Evolutionary conservation across 805 yeast species (phyloP).

Genomic region (Wickerhamiella hasegawae): DNA sequence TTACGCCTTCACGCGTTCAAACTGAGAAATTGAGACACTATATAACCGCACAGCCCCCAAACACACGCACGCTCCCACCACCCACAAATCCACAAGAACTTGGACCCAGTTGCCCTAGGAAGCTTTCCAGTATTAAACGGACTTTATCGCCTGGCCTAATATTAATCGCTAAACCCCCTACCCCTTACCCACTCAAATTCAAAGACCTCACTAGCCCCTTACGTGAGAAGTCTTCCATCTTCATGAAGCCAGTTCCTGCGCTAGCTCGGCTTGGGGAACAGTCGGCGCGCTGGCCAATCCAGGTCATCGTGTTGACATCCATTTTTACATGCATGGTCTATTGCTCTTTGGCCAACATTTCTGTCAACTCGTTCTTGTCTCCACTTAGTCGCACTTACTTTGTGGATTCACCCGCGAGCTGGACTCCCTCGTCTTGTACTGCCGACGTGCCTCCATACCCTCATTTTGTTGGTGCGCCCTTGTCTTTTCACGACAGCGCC

Average conservation of each 20-base stretch:
- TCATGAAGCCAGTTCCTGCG: constrained; percentile 1
- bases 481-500: too few species aligned
- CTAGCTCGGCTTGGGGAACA: constrained; percentile 4
- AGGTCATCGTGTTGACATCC: constrained; percentile 56
- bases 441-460: constrained; percentile 2
- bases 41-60: too few species aligned
- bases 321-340: constrained; percentile 69
- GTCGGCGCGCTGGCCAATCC: constrained; percentile 51
- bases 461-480: constrained; percentile 13
- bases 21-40: too few species aligned
- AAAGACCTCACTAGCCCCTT: background rate
- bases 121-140: too few species aligned
- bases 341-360: constrained; percentile 36
- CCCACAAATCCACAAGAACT: too few species aligned
- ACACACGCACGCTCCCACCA: too few species aligned
- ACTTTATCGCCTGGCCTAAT: too few species aligned
- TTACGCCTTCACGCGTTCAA: too few species aligned
- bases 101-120: too few species aligned
- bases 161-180: too few species aligned
- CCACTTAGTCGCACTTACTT: constrained; percentile 13
- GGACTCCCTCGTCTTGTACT: constrained; percentile 7
- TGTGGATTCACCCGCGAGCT: constrained; percentile 6
- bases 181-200: background rate
- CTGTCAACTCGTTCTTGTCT: constrained; percentile 16
- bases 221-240: background rate